phyloP scores from a whole-genome alignment of 2,329 filamentous ascomycete genomes.

The Pseudonectria buxi region DNA sequence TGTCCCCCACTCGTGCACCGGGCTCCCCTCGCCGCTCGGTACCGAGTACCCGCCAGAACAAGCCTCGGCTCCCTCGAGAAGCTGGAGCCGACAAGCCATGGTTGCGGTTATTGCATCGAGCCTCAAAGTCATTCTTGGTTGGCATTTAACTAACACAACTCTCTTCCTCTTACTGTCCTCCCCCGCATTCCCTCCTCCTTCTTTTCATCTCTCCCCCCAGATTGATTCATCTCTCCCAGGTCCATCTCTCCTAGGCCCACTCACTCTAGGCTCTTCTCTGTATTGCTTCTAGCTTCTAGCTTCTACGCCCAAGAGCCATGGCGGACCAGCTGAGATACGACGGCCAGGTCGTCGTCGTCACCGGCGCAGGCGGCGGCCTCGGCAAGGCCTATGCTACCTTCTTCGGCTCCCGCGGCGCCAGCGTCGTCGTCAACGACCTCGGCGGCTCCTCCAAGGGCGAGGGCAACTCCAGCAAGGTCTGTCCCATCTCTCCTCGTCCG shows the following conservation, averaged over 20 bases:
- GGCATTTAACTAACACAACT: no score
- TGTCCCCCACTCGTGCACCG: slow-evolving; percentile 15
- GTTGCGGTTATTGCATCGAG: slow-evolving; percentile 2
- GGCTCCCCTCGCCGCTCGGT: slow-evolving; percentile 19
- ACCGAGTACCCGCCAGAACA: slow-evolving; percentile 15
- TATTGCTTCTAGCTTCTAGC: no score
- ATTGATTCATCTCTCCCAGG: no score
- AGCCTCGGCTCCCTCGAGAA: slow-evolving; percentile 25
- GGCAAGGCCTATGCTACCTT: slow-evolving; percentile 81
- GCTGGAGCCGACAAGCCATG: slow-evolving; percentile 6
- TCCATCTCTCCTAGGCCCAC: no score
- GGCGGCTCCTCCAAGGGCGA: slow-evolving; percentile 91
- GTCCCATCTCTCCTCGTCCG: slow-evolving; percentile 17
- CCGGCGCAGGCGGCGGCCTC: slow-evolving; percentile 71
- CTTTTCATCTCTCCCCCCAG: neutral
- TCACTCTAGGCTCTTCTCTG: no score
- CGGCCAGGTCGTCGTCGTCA: slow-evolving; percentile 77
- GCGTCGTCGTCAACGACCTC: slow-evolving; percentile 93
- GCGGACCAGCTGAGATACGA: slow-evolving; percentile 68
- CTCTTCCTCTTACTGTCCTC: slow-evolving; percentile 2
- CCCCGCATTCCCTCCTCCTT: slow-evolving; percentile 1
- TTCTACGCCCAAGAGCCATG: no score
- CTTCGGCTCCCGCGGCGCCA: slow-evolving; percentile 86
- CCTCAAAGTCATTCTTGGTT: no score
- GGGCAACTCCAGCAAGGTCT: slow-evolving; percentile 77